These are phyloP conservation scores for Barnettozyma vustinii DNA, from an alignment of 805 yeast genomes.

Conservation along the genomic window DNA sequence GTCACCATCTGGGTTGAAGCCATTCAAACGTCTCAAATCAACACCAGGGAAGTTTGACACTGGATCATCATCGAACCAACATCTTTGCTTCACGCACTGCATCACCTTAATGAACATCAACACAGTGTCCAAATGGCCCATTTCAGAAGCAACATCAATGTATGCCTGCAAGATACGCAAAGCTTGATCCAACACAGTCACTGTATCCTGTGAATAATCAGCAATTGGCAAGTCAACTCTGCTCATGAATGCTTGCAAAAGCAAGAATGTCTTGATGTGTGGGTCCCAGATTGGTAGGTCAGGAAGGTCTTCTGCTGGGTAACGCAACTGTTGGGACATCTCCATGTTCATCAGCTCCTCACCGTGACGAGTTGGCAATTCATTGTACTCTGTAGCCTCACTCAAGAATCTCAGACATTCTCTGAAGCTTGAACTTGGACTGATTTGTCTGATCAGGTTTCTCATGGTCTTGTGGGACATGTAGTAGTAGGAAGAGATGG, in stretches of 20 bases:
- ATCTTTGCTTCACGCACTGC: conserved; percentile 85
- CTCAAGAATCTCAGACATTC: conserved; percentile 88
- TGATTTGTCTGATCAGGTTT: conserved; percentile 51
- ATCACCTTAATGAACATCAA: conserved; percentile 58
- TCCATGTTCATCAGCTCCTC: conserved; percentile 82
- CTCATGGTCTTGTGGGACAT: conserved; percentile 87
- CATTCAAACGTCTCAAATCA: conserved; percentile 18
- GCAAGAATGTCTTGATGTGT: conserved; percentile 74
- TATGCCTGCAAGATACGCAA: conserved; percentile 90
- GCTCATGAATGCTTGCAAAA: conserved; percentile 87
- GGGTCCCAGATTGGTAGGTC: conserved; percentile 70
- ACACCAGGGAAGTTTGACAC: conserved; percentile 32
- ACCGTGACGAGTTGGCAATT: conserved; percentile 58
- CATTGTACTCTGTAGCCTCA: conserved; percentile 84
- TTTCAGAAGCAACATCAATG: conserved; percentile 83
- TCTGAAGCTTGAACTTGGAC: conserved; percentile 43
- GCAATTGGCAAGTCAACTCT: conserved; percentile 86
- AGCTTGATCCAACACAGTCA: conserved; percentile 89
- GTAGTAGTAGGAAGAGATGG: conserved; percentile 87
- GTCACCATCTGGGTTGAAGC: conserved; percentile 18
- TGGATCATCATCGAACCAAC: conserved; percentile 80
- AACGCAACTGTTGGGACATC: conserved; percentile 54
- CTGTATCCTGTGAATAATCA: conserved; percentile 90
- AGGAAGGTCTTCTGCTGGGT: conserved; percentile 67
- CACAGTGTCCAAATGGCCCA: conserved; percentile 64